phyloP scores from a whole-genome alignment of 164 flowering plant species.

The Chimonanthus salicifolius region DNA sequence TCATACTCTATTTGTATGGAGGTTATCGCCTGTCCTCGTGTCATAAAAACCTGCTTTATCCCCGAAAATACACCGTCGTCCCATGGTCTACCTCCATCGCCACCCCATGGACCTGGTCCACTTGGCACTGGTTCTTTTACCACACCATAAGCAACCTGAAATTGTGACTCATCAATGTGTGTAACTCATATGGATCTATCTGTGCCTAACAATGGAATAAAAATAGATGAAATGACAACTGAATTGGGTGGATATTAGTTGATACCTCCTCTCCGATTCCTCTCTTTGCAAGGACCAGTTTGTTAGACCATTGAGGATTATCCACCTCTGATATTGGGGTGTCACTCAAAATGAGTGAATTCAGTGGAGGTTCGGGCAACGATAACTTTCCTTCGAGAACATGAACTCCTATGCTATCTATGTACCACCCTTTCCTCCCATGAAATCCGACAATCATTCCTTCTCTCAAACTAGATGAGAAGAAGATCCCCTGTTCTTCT shows the following conservation, averaged over 20 bases:
- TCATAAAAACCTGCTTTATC: slow-evolving; percentile 50
- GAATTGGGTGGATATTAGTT: no score
- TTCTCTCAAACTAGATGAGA: slow-evolving; percentile 37
- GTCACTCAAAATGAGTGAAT: slow-evolving; percentile 10
- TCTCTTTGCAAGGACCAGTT: slow-evolving; percentile 28
- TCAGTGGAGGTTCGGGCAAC: slow-evolving; percentile 16
- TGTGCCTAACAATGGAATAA: no score
- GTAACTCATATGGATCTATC: no score
- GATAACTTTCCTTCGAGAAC: slow-evolving; percentile 47
- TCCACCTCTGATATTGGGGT: slow-evolving; percentile 24
- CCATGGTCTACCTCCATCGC: slow-evolving; percentile 77
- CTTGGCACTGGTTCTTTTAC: slow-evolving; percentile 60
- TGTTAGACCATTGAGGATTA: slow-evolving; percentile 42
- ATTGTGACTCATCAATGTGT: background rate
- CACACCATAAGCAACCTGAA: slow-evolving; percentile 18
- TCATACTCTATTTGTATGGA: slow-evolving; percentile 76
- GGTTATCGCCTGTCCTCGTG: slow-evolving; percentile 35
- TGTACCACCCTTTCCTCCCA: slow-evolving; percentile 63
- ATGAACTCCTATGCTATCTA: slow-evolving; percentile 76
- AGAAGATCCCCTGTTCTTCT: slow-evolving; percentile 61
- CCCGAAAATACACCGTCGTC: slow-evolving; percentile 84
- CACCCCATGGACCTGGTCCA: slow-evolving; percentile 91
- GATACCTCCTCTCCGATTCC: slow-evolving; percentile 44
- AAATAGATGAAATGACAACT: no score
- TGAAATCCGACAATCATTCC: slow-evolving; percentile 73